phyloP scores from a whole-genome alignment of 2,329 filamentous ascomycete species.

The Xylaria sp. region DNA sequence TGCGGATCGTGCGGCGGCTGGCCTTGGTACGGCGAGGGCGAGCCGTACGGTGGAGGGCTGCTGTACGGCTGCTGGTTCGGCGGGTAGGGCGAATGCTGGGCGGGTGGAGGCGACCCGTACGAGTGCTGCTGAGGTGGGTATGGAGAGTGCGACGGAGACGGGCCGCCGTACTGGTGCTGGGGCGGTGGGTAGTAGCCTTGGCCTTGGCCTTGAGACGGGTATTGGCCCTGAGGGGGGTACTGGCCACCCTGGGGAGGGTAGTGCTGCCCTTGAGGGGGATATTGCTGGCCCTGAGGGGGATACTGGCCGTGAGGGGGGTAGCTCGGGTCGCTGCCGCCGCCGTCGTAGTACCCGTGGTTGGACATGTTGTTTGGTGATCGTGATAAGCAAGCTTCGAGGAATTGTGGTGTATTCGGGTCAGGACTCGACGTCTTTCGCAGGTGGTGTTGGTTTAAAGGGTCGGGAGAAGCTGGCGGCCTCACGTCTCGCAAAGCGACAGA shows the following conservation, averaged over 20 bases:
- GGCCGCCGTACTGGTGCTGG: constrained; percentile 39
- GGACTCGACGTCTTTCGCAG: background rate
- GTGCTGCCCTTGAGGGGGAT: constrained; percentile 30
- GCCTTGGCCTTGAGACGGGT: constrained; percentile 37
- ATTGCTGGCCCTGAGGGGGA: constrained; percentile 40
- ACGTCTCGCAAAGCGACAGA: constrained; percentile 6
- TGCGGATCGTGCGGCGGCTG: constrained; percentile 37
- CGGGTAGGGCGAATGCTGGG: constrained; percentile 43
- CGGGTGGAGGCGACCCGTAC: constrained; percentile 41
- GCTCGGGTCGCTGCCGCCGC: constrained; percentile 19
- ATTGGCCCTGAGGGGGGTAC: constrained; percentile 39
- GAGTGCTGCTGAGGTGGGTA: constrained; percentile 40
- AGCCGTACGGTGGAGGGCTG: constrained; percentile 31
- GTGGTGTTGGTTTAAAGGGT: constrained; percentile 3
- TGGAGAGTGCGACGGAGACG: constrained; percentile 38
- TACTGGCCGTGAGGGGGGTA: constrained; percentile 32
- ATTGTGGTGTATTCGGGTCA: background rate
- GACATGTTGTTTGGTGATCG: constrained; percentile 39
- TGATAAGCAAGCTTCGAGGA: background rate
- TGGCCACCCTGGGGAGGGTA: constrained; percentile 36
- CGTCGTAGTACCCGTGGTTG: constrained; percentile 44
- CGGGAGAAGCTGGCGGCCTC: constrained; percentile 27
- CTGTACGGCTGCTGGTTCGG: constrained; percentile 37
- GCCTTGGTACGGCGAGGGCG: constrained; percentile 26
- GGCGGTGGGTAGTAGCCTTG: constrained; percentile 40